Evolutionary conservation across 441 rosid species (phyloP).

Genomic region (Manihot esculenta): DNA sequence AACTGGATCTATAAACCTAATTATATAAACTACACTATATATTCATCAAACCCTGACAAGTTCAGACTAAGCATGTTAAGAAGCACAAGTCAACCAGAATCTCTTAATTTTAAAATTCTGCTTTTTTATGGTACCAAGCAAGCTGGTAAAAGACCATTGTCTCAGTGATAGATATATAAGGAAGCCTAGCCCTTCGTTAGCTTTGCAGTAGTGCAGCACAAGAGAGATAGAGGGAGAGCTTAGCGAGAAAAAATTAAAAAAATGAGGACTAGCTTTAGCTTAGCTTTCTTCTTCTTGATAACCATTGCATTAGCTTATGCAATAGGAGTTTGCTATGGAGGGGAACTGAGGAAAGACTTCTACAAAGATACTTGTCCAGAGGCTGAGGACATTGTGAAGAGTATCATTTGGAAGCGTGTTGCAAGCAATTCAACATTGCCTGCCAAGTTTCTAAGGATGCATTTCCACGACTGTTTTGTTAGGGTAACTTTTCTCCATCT

Average conservation of each 20-base stretch:
- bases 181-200: too few species aligned
- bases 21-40: too few species aligned
- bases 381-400: slow-evolving; percentile 52
- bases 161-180: too few species aligned
- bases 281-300: slow-evolving; percentile 9
- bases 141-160: too few species aligned
- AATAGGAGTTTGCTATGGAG: slow-evolving; percentile 28
- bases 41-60: too few species aligned
- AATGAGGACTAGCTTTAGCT: slow-evolving; percentile 5
- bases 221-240: background rate
- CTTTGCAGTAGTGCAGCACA: too few species aligned
- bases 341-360: slow-evolving; percentile 35
- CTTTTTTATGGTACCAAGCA: too few species aligned
- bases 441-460: slow-evolving; percentile 70
- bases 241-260: background rate
- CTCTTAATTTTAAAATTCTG: too few species aligned
- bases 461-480: slow-evolving; percentile 83
- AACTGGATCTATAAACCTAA: too few species aligned
- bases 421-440: slow-evolving; percentile 61
- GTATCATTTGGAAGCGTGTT: slow-evolving; percentile 48
- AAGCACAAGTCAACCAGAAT: background rate
- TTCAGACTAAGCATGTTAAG: too few species aligned
- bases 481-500: too few species aligned
- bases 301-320: slow-evolving; percentile 2
- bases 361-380: slow-evolving; percentile 62